Conservation (phyloP, 2,329 filamentous ascomycete species). For the Pestalotiopsis fici region DNA sequence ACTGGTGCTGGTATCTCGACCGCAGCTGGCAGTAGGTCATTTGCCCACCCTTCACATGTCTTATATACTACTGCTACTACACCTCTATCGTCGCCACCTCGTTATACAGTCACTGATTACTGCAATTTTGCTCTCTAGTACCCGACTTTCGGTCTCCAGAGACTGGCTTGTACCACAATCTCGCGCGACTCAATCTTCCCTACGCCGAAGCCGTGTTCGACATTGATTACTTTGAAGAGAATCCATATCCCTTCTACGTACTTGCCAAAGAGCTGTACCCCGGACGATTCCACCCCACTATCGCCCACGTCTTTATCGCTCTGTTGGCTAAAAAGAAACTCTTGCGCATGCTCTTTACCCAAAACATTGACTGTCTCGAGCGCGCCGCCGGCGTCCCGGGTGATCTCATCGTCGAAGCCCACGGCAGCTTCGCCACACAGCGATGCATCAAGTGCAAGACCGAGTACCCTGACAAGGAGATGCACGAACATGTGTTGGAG, state of each 20-base stretch:
- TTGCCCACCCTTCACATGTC: neutral
- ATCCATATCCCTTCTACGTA: constrained; percentile 89
- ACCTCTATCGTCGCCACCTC: neutral
- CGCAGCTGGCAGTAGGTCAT: constrained; percentile 61
- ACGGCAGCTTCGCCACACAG: constrained; percentile 92
- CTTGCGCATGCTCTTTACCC: constrained; percentile 86
- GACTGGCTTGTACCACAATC: constrained; percentile 91
- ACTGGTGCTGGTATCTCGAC: constrained; percentile 89
- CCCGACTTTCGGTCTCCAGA: constrained; percentile 94
- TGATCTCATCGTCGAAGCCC: constrained; percentile 86
- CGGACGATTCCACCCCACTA: constrained; percentile 82
- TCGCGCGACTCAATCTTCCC: constrained; percentile 81
- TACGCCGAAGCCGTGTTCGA: constrained; percentile 94
- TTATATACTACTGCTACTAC: neutral
- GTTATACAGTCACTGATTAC: neutral
- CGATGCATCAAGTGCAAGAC: constrained; percentile 86
- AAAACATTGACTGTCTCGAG: constrained; percentile 97
- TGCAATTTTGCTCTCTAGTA: constrained; percentile 49
- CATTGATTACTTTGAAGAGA: constrained; percentile 81
- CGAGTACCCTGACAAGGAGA: constrained; percentile 70
- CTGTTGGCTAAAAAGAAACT: constrained; percentile 79
- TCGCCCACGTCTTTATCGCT: constrained; percentile 86
- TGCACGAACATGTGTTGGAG: constrained; percentile 68
- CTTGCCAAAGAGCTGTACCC: constrained; percentile 92
- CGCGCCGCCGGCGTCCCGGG: constrained; percentile 79